phyloP scores from a whole-genome alignment of 139 green algal genomes.

The Volvox reticuliferus region DNA sequence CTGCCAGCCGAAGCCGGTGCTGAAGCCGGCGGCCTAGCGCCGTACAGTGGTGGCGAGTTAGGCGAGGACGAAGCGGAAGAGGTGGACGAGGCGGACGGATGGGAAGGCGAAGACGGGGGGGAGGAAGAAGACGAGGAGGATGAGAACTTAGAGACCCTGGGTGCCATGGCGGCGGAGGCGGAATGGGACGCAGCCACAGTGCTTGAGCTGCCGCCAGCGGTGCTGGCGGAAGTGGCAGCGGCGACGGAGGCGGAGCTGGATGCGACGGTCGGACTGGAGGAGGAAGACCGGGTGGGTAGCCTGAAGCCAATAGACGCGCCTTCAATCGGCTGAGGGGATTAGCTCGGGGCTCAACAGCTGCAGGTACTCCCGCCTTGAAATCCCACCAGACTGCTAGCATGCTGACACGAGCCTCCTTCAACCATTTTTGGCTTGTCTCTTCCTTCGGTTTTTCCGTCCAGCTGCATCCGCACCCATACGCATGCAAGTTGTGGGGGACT shows the following conservation, averaged over 20 bases:
- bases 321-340: no score
- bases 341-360: no score
- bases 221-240: constrained; percentile 3
- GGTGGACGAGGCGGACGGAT: neutral
- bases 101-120: neutral
- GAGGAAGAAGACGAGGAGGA: neutral
- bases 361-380: no score
- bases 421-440: neutral
- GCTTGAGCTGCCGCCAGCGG: constrained; percentile 17
- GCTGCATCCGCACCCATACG: neutral
- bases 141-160: neutral
- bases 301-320: no score
- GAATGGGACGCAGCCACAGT: constrained; percentile 6
- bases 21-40: neutral
- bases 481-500: no score
- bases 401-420: no score
- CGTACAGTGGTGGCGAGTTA: neutral
- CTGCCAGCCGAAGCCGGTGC: neutral
- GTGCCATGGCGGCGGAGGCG: neutral
- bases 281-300: neutral
- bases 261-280: neutral
- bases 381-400: no score
- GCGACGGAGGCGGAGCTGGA: constrained; percentile 14
- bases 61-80: neutral
- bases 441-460: neutral